A percentile compares a stretch with the other conserved stretches of the same genome.
Conservation (phyloP, 306 rosid species). For the Sophora flavescens region DNA sequence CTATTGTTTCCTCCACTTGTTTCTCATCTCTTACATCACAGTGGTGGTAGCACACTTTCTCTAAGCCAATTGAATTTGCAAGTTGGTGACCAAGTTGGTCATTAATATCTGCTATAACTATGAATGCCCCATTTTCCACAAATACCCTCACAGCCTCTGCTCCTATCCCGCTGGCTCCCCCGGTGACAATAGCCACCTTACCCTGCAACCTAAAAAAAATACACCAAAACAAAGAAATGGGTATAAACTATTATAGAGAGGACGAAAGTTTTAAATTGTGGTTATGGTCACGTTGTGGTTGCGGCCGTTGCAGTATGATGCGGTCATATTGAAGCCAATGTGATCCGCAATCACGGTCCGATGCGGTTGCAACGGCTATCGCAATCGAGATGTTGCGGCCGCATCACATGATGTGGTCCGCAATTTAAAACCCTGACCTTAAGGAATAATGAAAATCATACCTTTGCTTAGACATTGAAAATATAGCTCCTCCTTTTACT, state of each 20-base stretch:
- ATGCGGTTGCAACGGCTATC: too few relatives aligned
- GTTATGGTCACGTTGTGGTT: too few relatives aligned
- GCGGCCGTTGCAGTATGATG: too few relatives aligned
- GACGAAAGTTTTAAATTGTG: too few relatives aligned
- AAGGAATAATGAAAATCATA: not conserved
- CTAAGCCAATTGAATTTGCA: conserved; percentile 56
- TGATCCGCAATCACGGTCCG: too few relatives aligned
- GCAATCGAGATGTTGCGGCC: too few relatives aligned
- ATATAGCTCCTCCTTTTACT: not conserved
- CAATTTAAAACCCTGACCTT: too few relatives aligned
- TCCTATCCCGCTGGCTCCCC: conserved; percentile 82
- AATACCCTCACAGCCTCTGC: conserved; percentile 67
- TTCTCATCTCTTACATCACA: conserved; percentile 82
- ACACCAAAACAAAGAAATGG: not conserved
- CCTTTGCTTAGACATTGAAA: conserved; percentile 55
- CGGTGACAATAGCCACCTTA: conserved; percentile 73
- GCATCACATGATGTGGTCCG: too few relatives aligned
- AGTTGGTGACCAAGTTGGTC: conserved; percentile 66
- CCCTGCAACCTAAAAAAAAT: conserved; percentile 66
- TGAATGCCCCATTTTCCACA: conserved; percentile 60
- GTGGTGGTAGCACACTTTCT: conserved; percentile 58
- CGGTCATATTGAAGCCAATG: too few relatives aligned
- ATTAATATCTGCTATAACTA: conserved; percentile 70
- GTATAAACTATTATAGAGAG: not conserved
- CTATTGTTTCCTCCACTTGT: conserved; percentile 65